Base-by-base conservation (phyloP, 805 yeast genomes). In the Monosporozyma servazzii region DNA sequence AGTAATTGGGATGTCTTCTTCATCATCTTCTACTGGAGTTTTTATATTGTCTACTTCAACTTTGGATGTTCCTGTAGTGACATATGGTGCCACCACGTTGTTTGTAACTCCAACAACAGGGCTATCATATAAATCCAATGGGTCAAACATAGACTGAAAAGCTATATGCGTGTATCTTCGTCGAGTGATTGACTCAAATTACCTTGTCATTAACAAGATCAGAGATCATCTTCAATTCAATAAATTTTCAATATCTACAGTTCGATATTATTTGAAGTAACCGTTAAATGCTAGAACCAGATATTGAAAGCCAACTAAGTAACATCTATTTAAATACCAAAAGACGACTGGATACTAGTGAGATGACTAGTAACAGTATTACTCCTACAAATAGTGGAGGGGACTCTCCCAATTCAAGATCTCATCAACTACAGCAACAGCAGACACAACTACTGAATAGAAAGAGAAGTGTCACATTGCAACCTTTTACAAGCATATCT, bases 181-280 rank as follows among this genome's bases (percentile, higher is more conserved):
- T 67, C 3, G 87, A 25, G 7, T 73, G 3, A 82, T 31, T 55
- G 74, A 71, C n/a, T 33, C 17, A 13, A 33, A 15, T 56, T 80
- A 84, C 4, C 8, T 39, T 9, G 8, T 39, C 8, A 18, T 18
- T 18, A 3, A 18, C 3, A 20, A 41, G 29, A 41, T 21, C 44
- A 21, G 17, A 21, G 11, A 17, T 41, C 44, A 41, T 41, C 29
- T 9, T 29, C 8, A 20, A 11, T 18, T 41, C 29, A 41, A 41
- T 41, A 41, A 41, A 10, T 41, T 41, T 41, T 41, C 44, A 41
- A 37, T 37, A 37, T 37, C 13, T 37, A 18, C 10, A 37, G n/a
- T 13, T 33, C 17, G 37, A 33, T 33, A 15, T 33, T 20, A 37
- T 18, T 37, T 37, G 11, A 37, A 37, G 17, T 37, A 18, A 31